Evolutionary conservation across 2,329 filamentous ascomycete species (phyloP), one percentile per base, ranked within the genome.

Genomic region (Exophiala sp.): DNA sequence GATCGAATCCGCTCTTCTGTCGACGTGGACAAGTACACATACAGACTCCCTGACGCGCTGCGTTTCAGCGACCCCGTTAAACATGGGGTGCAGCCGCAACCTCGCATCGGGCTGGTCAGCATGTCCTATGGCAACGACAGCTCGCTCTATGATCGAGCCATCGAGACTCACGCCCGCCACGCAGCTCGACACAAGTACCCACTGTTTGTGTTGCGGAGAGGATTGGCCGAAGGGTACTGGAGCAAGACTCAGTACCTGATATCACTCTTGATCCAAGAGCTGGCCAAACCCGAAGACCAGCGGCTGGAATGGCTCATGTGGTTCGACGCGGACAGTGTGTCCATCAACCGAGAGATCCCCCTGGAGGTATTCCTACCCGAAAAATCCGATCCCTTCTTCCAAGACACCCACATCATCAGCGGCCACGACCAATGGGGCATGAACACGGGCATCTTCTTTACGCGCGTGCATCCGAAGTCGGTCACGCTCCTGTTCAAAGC

Each of bases 301-400:
- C 57, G 66, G 34, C 45, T 65, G 8, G 63, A 69, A 45, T 68
- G 66, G 66, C 52, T 68, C 24, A 64, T 68, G 51, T 68, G 65
- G 62, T 61, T 63, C 34, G 66, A 68, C 43, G 60, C 57, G 41
- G 66, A 68, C 42, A 62, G 62, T 1, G 55, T 67, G 8, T 50
- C 67, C 22, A 58, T 68, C 44, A 68, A 68, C 48, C 58, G 59
- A 2, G 60, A 65, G n/a, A 62, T 68, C 14, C 62, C 62, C 2
- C 53, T 65, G 22, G 64, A 66, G 21, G 55, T 58, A 18, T 41
- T 37, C 16, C 3, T 37, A 3, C 34, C 34, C 7, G 18, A 37
- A n/a, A 37, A 18, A 11, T 18, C 34, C 3, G 34, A 37, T 19
- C 8, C 14, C 9, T 6, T 11, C 4, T 37, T 37, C 18, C 14